Percentiles rank a stretch among this genome's conserved stretches.
Conservation (phyloP, 2,329 filamentous ascomycete genomes). For the Dendrostoma leiphaemia region DNA sequence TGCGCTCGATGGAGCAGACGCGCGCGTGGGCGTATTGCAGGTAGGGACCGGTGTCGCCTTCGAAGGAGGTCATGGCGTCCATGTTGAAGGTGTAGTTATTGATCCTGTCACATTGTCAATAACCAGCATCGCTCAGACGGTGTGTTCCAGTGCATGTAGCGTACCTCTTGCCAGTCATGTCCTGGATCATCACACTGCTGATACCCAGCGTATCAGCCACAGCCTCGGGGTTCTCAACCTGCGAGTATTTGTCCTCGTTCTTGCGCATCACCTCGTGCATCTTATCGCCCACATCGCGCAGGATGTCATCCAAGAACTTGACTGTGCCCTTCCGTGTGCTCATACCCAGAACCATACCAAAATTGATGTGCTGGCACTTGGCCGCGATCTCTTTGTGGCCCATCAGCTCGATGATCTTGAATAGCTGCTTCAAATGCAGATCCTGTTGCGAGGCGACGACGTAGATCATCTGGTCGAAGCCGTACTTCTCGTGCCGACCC, state of each 20-base stretch:
- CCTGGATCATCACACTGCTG: constrained; percentile 94
- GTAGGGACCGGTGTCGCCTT: constrained; percentile 82
- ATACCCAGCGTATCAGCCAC: constrained; percentile 90
- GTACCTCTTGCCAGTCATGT: constrained; percentile 91
- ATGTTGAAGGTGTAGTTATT: constrained; percentile 74
- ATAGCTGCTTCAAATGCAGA: constrained; percentile 70
- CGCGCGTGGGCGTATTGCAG: constrained; percentile 81
- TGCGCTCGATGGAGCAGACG: constrained; percentile 62
- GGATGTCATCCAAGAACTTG: constrained; percentile 71
- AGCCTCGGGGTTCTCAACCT: constrained; percentile 78
- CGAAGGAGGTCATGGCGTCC: constrained; percentile 78
- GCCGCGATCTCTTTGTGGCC: constrained; percentile 65
- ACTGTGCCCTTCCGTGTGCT: constrained; percentile 71
- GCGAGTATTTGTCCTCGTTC: constrained; percentile 86
- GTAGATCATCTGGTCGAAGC: constrained; percentile 79
- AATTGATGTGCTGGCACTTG: constrained; percentile 73
- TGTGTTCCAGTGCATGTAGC: neutral
- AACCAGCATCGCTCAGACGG: neutral
- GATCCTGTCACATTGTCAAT: constrained; percentile 39
- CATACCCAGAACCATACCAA: constrained; percentile 70
- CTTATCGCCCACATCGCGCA: constrained; percentile 79
- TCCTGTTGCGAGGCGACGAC: constrained; percentile 73
- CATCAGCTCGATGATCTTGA: constrained; percentile 74
- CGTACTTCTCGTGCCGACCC: constrained; percentile 59
- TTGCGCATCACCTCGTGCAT: constrained; percentile 98